A percentile compares a stretch with the other conserved stretches of the same genome.
Conservation (phyloP, 345 rosid species). For the Eucalyptus marginata region DNA sequence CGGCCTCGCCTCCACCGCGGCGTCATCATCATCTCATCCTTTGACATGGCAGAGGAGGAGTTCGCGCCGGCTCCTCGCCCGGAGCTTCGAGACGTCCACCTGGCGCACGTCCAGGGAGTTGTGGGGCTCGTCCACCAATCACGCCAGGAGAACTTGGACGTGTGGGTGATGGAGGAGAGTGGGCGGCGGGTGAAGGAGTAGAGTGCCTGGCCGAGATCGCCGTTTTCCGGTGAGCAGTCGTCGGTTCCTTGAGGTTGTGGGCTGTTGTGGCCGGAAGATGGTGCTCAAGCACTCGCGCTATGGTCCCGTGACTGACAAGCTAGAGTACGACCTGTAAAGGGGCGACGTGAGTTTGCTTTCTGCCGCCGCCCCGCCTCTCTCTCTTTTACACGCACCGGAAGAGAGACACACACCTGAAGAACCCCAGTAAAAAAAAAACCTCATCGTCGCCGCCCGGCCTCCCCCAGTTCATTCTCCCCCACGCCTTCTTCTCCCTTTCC, state of each 20-base stretch:
- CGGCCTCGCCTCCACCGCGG: too few species aligned
- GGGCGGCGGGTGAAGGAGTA: not conserved
- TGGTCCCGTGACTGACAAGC: not conserved
- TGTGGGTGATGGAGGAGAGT: too few species aligned
- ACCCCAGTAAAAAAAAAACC: not conserved
- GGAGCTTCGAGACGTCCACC: too few species aligned
- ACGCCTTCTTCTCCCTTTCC: not conserved
- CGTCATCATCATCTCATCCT: too few species aligned
- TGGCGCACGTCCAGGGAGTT: too few species aligned
- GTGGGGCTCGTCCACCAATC: too few species aligned
- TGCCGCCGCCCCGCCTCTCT: not conserved
- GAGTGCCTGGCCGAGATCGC: not conserved
- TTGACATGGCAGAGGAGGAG: too few species aligned
- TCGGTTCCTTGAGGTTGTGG: not conserved
- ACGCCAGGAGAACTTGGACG: too few species aligned
- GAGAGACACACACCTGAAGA: too few species aligned
- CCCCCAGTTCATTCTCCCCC: not conserved
- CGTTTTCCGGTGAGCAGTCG: not conserved
- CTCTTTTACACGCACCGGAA: too few species aligned
- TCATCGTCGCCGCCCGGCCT: not conserved
- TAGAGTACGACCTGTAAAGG: not conserved
- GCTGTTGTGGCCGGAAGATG: not conserved
- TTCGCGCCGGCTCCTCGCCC: too few species aligned
- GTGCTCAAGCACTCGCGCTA: not conserved
- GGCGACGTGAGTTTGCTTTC: not conserved